A percentile compares a stretch with the other conserved stretches of the same genome.
Evolutionary conservation across 148 eudicot species (phyloP).

Genomic region (Rhododendron vialii): DNA sequence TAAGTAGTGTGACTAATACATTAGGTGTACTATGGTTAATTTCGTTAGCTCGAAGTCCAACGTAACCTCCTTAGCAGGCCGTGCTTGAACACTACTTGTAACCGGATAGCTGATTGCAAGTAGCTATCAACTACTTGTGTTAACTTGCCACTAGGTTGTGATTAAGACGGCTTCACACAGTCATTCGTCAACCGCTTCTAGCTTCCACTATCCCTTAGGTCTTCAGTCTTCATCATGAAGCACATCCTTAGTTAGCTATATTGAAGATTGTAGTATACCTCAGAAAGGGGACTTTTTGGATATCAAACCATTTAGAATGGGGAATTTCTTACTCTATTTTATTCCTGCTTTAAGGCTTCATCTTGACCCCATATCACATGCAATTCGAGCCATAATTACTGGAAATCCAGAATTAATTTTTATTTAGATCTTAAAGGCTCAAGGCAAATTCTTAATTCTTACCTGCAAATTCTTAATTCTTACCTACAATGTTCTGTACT

Average conservation of each 20-base stretch:
- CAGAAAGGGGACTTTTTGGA: not conserved
- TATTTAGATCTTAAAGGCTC: not conserved
- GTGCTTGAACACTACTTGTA: not conserved
- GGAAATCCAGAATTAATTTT: not conserved
- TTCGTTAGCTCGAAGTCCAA: not conserved
- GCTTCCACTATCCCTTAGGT: not conserved
- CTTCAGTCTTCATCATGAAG: not conserved
- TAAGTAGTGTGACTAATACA: not conserved
- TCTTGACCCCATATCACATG: not conserved
- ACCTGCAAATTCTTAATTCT: no score
- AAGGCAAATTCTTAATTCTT: not conserved
- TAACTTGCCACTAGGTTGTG: not conserved
- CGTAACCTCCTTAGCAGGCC: not conserved
- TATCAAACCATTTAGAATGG: not conserved
- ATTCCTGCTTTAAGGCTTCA: not conserved
- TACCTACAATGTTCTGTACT: not conserved
- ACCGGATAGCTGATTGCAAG: not conserved
- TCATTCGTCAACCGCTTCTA: not conserved
- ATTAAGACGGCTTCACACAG: not conserved
- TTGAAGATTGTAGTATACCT: not conserved
- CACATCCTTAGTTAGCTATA: not conserved
- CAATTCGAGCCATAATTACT: not conserved
- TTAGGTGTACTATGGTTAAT: not conserved
- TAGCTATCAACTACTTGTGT: not conserved
- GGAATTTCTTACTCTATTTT: not conserved